A percentile compares a stretch with the other conserved stretches of the same genome.
Conservation (phyloP, 495 filamentous ascomycete species). For the Sabuloglossum arenarium region DNA sequence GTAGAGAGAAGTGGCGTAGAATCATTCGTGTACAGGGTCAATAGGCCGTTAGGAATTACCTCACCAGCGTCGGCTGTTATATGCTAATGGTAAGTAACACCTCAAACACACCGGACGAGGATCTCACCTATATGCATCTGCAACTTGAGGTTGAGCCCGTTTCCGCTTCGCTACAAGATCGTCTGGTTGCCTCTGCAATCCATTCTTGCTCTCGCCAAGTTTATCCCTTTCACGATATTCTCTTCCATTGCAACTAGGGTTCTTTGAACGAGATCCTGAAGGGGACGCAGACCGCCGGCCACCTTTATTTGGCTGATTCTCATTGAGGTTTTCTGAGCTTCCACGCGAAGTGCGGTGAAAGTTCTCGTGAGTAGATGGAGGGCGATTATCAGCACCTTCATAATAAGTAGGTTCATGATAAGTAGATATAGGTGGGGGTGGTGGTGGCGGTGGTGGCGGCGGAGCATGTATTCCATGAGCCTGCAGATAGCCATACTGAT, state of each 20-base stretch:
- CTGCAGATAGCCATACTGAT: not conserved
- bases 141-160: conserved; percentile 14
- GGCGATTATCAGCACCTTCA: not conserved
- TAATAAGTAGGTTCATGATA: no score
- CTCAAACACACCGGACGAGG: not conserved
- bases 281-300: conserved; percentile 3
- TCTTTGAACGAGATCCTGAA: conserved; percentile 1
- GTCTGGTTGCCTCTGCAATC: conserved; percentile 11
- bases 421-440: not conserved
- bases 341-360: not conserved
- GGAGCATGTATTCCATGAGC: not conserved
- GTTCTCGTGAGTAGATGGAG: not conserved
- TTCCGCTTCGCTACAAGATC: conserved; percentile 4
- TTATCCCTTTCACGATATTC: conserved; percentile 10
- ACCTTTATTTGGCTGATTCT: not conserved
- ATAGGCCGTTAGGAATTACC: not conserved
- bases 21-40: not conserved
- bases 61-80: not conserved
- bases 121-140: conserved; percentile 23
- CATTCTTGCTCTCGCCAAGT: conserved; percentile 6
- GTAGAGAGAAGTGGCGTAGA: not conserved
- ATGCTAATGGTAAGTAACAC: not conserved
- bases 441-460: not conserved
- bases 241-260: conserved; percentile 11
- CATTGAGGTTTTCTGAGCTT: not conserved